Evolutionary conservation across 139 green algal genomes (phyloP), one percentile per base, ranked within the genome.

Genomic region (Diplosphaera chodatii): DNA sequence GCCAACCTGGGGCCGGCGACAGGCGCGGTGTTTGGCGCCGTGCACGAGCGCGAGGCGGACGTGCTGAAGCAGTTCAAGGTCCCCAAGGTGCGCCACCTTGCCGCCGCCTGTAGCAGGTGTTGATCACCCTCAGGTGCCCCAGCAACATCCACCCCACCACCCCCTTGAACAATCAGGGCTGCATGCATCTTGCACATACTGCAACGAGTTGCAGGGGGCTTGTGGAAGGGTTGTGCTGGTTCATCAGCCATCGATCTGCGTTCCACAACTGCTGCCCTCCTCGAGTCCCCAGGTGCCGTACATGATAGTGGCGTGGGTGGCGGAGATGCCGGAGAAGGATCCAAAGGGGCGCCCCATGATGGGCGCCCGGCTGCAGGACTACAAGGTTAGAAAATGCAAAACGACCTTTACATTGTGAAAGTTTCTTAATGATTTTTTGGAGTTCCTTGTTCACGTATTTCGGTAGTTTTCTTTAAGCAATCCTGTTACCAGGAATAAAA

Each of bases 1-100:
- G 71, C 63, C 40, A 76, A 68, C 64, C 40, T 76, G 27, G 55
- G 71, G 18, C 18, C 37, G 64, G 68, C 28, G 32, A 64, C 71
- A 56, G 29, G 48, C 28, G 16, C 69, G 20, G 29, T 66, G 18
- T 76, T 76, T 63, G 66, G 37, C 27, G 67, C 40, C 25, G 67
- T 76, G 10, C 62, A 69, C 34, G 31, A 34, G 56, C 67, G 70
- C 25, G 70, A 75, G 25, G 28, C 27, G 4, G 59, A 68, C 20
- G 70, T 64, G 15, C 30, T 41, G 32, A 63, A 75, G 62, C 29
- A 55, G 4, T 68, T 75, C n/a, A 40, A 40, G 25, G 27, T 68
- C 32, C 3, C 67, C 6, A 63, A 73, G 68, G 68, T 73, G 28
- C 23, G n/a, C n/a, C n/a, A n/a, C n/a, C n/a, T n/a, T n/a, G n/a